Evolutionary conservation across 2,329 filamentous ascomycete genomes (phyloP).

Genomic region (Samsoniella hepiali): DNA sequence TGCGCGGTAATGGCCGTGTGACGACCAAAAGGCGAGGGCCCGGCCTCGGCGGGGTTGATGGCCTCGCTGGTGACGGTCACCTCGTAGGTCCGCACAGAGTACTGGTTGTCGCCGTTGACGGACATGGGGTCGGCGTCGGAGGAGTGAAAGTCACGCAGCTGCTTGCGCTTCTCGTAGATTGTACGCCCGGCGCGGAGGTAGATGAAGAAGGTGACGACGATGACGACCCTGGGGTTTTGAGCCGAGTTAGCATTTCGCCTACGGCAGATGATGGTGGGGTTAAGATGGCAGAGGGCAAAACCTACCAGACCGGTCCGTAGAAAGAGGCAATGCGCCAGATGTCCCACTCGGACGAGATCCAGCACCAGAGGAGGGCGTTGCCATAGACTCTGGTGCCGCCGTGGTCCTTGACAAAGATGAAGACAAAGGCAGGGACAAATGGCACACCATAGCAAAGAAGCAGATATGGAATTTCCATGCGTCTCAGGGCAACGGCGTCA

Average conservation of each 20-base stretch:
- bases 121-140: conserved; percentile 41
- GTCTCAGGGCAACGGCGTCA: conserved; percentile 59
- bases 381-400: conserved; percentile 63
- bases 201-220: conserved; percentile 60
- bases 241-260: too few relatives aligned
- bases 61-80: conserved; percentile 14
- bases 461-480: conserved; percentile 69
- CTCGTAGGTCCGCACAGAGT: conserved; percentile 47
- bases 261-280: neutral
- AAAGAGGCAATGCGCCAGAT: conserved; percentile 71
- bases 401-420: conserved; percentile 58
- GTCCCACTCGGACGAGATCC: conserved; percentile 66
- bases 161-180: conserved; percentile 64
- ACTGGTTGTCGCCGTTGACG: conserved; percentile 39
- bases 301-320: conserved; percentile 69
- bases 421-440: conserved; percentile 64
- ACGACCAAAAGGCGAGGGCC: conserved; percentile 22
- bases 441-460: conserved; percentile 70
- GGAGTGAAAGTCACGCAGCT: conserved; percentile 54
- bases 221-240: conserved; percentile 49
- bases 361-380: conserved; percentile 77
- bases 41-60: conserved; percentile 14
- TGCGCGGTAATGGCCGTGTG: conserved; percentile 18
- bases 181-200: conserved; percentile 64
- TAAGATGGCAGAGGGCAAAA: neutral